Base-by-base conservation (phyloP, 148 eudicot species). In the Chenopodium berlandieri region DNA sequence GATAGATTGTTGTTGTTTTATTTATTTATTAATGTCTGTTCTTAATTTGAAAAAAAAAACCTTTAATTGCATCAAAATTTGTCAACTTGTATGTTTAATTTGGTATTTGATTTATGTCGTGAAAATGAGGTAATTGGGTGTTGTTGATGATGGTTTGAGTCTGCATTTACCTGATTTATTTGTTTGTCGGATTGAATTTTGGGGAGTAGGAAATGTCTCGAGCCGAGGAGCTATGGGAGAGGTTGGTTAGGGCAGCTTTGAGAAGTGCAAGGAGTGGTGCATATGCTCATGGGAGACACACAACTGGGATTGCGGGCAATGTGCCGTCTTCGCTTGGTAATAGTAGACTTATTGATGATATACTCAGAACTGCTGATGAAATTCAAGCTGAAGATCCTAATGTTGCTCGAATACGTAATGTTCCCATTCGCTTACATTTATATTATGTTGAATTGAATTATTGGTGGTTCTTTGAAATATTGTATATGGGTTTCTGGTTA, bases 381-480 rank as follows among this genome's bases (percentile, higher is more conserved):
- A 92, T 97, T 84, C 99, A 97, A 83, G 93, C 91, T 37, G 97
- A 94, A 17, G 98, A 94, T 73, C 95, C 99, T 9, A 97, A 88
- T 76, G 86, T 97, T 56, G 90, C 99, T 70, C 87, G 99, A 84
- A 97, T 97, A 23, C 83, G 99, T 97, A 91, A 67, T 13, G 93
- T 84, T 68, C 32, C 22, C 9, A 67, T 37, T 20, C 27, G 58
- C 30, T 47, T 56, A 7, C 17, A 8, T 69, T 31, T 16, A 40
- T 4, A 40, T 40, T 40, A 4, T 40, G 0, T 40, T 40, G 44
- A 40, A 40, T 40, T 40, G 8, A 40, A 40, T 40, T 40, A 4
- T 40, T 40, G 44, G 44, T 40, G 8, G 44, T 40, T 40, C 44
- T 40, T 40, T 4, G 44, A 40, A 40, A 40, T 40, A 40, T 40